Percentiles rank a stretch among this genome's conserved stretches.
These are phyloP conservation scores for Paxillus involutus DNA, from an alignment of 768 basidiomycete genomes.

Conservation along the genomic window DNA sequence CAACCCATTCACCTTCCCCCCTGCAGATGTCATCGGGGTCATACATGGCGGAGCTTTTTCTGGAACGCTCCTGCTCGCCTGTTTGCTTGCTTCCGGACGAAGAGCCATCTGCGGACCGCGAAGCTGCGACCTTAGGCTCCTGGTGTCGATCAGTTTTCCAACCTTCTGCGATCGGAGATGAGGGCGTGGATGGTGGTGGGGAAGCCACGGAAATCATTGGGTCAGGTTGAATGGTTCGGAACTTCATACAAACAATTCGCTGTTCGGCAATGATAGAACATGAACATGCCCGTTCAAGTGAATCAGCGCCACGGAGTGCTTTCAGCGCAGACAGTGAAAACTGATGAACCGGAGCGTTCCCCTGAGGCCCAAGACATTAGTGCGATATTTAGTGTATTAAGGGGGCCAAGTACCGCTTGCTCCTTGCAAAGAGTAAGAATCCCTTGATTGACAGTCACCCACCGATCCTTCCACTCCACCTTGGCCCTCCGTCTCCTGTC, in stretches of 20 bases:
- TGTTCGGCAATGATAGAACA: conserved; percentile 21
- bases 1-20: conserved; percentile 46
- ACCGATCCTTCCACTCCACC: conserved; percentile 63
- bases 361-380: conserved; percentile 31
- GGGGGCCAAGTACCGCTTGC: conserved; percentile 42
- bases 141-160: conserved; percentile 5
- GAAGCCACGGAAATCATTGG: conserved; percentile 8
- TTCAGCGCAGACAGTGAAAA: conserved; percentile 41
- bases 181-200: conserved; percentile 18
- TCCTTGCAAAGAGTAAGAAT: conserved; percentile 53
- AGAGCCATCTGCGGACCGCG: neutral
- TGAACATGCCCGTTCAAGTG: conserved; percentile 34
- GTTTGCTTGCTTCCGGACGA: conserved; percentile 2
- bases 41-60: neutral
- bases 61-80: neutral
- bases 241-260: conserved; percentile 44
- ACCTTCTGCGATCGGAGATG: conserved; percentile 24
- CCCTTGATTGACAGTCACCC: conserved; percentile 61
- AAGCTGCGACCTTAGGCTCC: neutral
- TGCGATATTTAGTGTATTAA: neutral
- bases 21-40: conserved; percentile 8
- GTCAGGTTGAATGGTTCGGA: conserved; percentile 14
- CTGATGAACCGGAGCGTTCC: conserved; percentile 36
- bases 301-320: conserved; percentile 44
- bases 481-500: conserved; percentile 34